These are phyloP conservation scores for Lodderomyces orthopsilosis DNA, from an alignment of 1,139 yeast genomes.

Conservation along the genomic window DNA sequence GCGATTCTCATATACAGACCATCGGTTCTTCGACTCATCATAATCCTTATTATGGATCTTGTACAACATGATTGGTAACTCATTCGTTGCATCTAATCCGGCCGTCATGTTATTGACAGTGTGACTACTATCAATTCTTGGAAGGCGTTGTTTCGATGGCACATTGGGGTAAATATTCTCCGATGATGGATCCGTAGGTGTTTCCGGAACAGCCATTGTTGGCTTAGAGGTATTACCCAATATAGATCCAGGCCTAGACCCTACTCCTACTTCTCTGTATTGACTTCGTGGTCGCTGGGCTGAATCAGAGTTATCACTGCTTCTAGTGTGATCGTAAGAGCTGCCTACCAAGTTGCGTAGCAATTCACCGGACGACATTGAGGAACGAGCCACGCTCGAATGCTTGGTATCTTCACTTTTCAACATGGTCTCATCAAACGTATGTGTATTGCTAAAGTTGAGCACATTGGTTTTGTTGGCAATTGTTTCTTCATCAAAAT, in stretches of 20 bases:
- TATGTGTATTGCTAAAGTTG: slow-evolving; percentile 3
- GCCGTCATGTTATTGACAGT: slow-evolving; percentile 22
- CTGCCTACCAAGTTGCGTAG: slow-evolving; percentile 27
- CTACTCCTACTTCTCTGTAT: neutral
- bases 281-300: neutral
- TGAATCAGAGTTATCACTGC: slow-evolving; percentile 5
- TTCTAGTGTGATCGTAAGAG: slow-evolving; percentile 10
- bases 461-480: neutral
- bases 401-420: slow-evolving; percentile 10
- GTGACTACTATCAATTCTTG: neutral
- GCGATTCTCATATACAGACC: slow-evolving; percentile 27
- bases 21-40: slow-evolving; percentile 22
- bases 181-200: neutral
- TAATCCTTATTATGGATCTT: slow-evolving; percentile 28
- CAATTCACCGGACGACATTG: slow-evolving; percentile 39
- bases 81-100: slow-evolving; percentile 25
- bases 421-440: slow-evolving; percentile 12
- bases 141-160: neutral
- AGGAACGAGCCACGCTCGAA: slow-evolving; percentile 18
- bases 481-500: slow-evolving; percentile 5
- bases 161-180: neutral
- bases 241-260: neutral
- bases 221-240: neutral
- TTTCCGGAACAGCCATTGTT: neutral
- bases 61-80: slow-evolving; percentile 29